Evolutionary conservation across 2,329 filamentous ascomycete genomes (phyloP).

Genomic region (Coniochaeta pulveracea): DNA sequence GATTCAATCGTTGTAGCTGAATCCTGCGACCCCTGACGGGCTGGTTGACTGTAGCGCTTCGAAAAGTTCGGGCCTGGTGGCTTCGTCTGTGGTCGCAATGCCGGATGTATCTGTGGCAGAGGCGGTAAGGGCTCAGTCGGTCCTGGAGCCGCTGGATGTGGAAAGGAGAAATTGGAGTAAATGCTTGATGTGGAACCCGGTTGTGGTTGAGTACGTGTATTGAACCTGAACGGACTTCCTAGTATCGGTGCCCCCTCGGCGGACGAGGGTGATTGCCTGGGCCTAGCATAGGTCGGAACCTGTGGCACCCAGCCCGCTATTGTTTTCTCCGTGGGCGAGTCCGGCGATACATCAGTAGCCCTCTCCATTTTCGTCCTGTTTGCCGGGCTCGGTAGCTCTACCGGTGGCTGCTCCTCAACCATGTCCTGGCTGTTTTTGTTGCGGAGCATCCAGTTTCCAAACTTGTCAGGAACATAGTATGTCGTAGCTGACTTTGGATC

Average conservation of each 20-base stretch:
- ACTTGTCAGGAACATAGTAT: constrained; percentile 38
- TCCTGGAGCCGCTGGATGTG: constrained; percentile 10
- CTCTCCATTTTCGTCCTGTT: constrained; percentile 8
- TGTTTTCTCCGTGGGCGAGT: background rate
- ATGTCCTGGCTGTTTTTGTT: constrained; percentile 23
- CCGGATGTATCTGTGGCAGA: constrained; percentile 7
- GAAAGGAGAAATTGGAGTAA: constrained; percentile 22
- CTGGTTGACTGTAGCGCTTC: constrained; percentile 5
- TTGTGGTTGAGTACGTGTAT: constrained; percentile 13
- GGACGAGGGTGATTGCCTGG: too few relatives aligned
- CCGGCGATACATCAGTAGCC: background rate
- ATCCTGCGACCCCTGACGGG: constrained; percentile 16
- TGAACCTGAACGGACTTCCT: constrained; percentile 14
- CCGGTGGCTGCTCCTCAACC: constrained; percentile 12
- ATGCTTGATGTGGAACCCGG: constrained; percentile 22
- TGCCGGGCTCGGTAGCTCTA: constrained; percentile 13
- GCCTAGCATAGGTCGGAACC: too few relatives aligned
- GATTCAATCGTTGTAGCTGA: constrained; percentile 28
- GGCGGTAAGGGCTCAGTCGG: constrained; percentile 11
- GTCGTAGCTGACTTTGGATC: constrained; percentile 32
- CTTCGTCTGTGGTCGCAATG: too few relatives aligned
- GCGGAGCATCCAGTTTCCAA: constrained; percentile 41
- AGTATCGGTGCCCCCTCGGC: too few relatives aligned
- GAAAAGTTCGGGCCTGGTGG: too few relatives aligned
- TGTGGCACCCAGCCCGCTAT: too few relatives aligned